Conservation (phyloP, 768 basidiomycete species). For the Termitomyces sp. region DNA sequence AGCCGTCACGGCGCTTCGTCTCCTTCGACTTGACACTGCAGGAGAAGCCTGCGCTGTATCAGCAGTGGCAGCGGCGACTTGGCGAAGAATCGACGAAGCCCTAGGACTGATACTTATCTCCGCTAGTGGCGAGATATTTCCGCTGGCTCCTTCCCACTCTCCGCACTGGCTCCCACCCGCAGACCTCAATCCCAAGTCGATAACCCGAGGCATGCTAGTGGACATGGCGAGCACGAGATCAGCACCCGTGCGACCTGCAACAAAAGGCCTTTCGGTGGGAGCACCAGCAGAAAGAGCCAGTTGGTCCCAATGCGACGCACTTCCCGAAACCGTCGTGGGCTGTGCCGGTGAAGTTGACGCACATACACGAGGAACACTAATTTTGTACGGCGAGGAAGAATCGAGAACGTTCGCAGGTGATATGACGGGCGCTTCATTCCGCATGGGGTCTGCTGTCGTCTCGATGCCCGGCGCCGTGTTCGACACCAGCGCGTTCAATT, state of each 20-base stretch:
- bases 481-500: not conserved
- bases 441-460: not conserved
- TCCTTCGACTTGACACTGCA: not conserved
- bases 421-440: not conserved
- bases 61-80: not conserved
- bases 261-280: not conserved
- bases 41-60: not conserved
- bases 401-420: not conserved
- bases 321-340: not conserved
- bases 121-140: not conserved
- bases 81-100: not conserved
- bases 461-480: not conserved
- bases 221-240: slow-evolving; percentile 6
- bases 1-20: not conserved
- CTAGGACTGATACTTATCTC: not conserved
- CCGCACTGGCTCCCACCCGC: not conserved
- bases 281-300: not conserved
- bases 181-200: not conserved
- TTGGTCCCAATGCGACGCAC: not conserved
- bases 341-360: not conserved
- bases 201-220: slow-evolving; percentile 2
- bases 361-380: not conserved
- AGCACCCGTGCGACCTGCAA: not conserved
- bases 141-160: not conserved
- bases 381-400: not conserved